phyloP scores from a whole-genome alignment of 2,329 filamentous ascomycete species.

The Arthrobotrys sinensis region DNA sequence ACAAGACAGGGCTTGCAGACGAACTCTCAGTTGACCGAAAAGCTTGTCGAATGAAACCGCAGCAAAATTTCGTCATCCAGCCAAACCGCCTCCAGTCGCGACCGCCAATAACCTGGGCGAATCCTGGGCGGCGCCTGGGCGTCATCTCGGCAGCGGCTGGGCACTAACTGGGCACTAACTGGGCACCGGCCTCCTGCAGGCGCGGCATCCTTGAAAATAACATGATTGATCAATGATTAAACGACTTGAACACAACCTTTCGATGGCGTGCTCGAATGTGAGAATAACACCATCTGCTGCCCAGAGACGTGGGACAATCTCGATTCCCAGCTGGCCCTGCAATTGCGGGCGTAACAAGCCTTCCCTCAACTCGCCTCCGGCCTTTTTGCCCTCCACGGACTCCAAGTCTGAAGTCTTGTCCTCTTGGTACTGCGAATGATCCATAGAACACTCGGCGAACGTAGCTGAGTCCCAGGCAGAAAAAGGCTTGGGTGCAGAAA shows the following conservation, averaged over 20 bases:
- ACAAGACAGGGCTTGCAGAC: slow-evolving; percentile 40
- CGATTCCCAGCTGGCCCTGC: slow-evolving; percentile 6
- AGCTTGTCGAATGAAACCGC: slow-evolving; percentile 59
- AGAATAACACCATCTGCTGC: slow-evolving; percentile 51
- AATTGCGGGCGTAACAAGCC: background rate
- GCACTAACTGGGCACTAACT: slow-evolving; percentile 36
- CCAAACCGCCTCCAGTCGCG: slow-evolving; percentile 3
- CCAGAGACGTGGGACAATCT: slow-evolving; percentile 42
- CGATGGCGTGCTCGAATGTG: slow-evolving; percentile 49
- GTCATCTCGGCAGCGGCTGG: slow-evolving; percentile 39
- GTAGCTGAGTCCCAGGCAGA: slow-evolving; percentile 8
- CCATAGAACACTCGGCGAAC: slow-evolving; percentile 34
- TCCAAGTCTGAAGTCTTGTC: slow-evolving; percentile 38
- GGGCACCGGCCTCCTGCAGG: slow-evolving; percentile 36
- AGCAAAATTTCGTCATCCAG: slow-evolving; percentile 55
- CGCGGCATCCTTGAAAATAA: slow-evolving; percentile 21
- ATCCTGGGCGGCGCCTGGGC: slow-evolving; percentile 51
- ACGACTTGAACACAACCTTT: slow-evolving; percentile 28
- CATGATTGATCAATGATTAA: slow-evolving; percentile 10
- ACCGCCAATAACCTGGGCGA: slow-evolving; percentile 55
- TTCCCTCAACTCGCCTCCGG: background rate
- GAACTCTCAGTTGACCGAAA: slow-evolving; percentile 28
- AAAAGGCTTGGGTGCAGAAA: slow-evolving; percentile 34
- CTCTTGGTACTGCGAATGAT: slow-evolving; percentile 41
- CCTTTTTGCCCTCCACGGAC: slow-evolving; percentile 20